Base-by-base conservation (phyloP, 805 yeast species). In the Priceomyces medius region DNA sequence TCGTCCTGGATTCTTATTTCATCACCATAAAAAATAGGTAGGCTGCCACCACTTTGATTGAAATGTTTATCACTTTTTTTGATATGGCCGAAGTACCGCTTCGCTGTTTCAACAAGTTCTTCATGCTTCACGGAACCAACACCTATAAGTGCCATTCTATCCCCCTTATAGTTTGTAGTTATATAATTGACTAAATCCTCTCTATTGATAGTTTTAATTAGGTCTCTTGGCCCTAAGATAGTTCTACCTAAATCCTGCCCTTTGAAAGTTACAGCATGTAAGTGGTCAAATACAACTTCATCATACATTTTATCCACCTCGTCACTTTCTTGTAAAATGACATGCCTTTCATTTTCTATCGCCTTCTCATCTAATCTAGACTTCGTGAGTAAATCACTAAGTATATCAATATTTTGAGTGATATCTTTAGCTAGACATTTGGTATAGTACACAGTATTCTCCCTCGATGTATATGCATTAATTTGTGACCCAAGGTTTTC, bases 241-340 rank as follows among this genome's bases (percentile, higher is more conserved):
- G 99, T 95, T 68, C 97, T 83, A 20, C 99, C 99, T 47, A 93
- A 74, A 36, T 96, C 95, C 65, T 95, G 98, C 52, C 79, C 83
- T 62, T 80, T 86, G 71, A 80, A 93, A 7, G 95, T 89, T 24
- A 89, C 88, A 35, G 95, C 89, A 67, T 93, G 99, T 41, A 93
- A 70, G 64, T 95, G 95, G 66, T 93, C 99, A 63, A 93, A 93
- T 7, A 93, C 95, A 27, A 93, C 98, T 65, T 93, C 99, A 63
- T 93, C 99, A 61, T 88, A 88, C 95, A 88, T 89, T 70, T 90
- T 91, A 65, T 91, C 98, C 44, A 93, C 97, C 66, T 93, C 98
- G 66, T 93, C 98, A 53, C 93, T 80, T 68, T 93, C 99, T 63
- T 97, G 86, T 45, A 93, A 80, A 50, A 93, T 93, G 20, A 93